Evolutionary conservation across 495 filamentous ascomycete genomes (phyloP).

Genomic region (Recurvomyces mirabilis): DNA sequence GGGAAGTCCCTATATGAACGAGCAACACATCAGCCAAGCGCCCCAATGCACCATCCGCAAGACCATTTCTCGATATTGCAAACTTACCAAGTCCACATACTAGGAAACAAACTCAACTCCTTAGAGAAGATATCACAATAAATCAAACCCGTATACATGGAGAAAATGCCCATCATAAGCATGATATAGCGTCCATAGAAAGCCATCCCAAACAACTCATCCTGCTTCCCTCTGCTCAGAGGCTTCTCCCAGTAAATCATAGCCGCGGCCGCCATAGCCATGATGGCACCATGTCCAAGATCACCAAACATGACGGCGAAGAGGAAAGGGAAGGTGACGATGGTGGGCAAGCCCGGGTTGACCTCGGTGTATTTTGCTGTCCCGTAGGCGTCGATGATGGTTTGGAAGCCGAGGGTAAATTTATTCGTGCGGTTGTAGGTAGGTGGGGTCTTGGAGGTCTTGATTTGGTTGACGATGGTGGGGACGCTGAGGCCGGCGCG

Average conservation of each 20-base stretch:
- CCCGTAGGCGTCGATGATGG: conserved; percentile 96
- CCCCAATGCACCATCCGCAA: no score
- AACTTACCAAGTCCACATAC: conserved; percentile 85
- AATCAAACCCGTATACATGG: conserved; percentile 90
- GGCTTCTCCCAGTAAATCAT: conserved; percentile 96
- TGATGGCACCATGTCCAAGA: conserved; percentile 80
- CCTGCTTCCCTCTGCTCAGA: conserved; percentile 70
- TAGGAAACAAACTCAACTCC: conserved; percentile 73
- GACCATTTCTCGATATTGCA: no score
- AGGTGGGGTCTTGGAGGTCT: conserved; percentile 89
- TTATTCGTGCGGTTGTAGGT: conserved; percentile 96
- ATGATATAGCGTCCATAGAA: conserved; percentile 98
- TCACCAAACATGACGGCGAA: conserved; percentile 99
- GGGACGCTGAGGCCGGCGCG: conserved; percentile 87
- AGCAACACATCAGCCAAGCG: no score
- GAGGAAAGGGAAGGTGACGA: conserved; percentile 94
- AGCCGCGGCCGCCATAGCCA: conserved; percentile 64
- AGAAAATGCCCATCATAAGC: conserved; percentile 94
- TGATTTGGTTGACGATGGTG: conserved; percentile 94
- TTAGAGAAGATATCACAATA: conserved; percentile 98
- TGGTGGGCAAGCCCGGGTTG: conserved; percentile 88
- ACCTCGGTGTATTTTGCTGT: conserved; percentile 94
- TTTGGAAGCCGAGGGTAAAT: conserved; percentile 96
- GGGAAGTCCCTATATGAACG: no score
- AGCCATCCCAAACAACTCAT: conserved; percentile 93